phyloP scores from a whole-genome alignment of 2,329 filamentous ascomycete species.

The Phyllosticta citriasiana region DNA sequence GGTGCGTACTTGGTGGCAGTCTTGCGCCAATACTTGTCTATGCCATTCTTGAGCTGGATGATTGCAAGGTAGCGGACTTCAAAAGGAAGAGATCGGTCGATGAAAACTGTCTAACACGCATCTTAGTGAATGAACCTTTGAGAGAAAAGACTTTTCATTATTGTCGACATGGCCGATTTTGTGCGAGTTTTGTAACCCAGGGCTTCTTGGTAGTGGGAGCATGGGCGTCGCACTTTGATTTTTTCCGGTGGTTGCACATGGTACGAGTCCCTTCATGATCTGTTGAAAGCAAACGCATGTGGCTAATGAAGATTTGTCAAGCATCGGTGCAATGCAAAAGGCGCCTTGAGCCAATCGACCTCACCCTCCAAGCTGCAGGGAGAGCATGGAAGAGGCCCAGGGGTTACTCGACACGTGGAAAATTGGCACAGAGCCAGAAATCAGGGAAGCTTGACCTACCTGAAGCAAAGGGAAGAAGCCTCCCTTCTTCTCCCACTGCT shows the following conservation, averaged over 20 bases:
- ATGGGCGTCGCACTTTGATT: not conserved
- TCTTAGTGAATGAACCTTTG: conserved; percentile 12
- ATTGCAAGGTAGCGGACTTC: conserved; percentile 82
- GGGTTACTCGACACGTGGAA: not conserved
- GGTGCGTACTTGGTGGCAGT: conserved; percentile 54
- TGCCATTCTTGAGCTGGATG: conserved; percentile 92
- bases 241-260: not conserved
- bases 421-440: not conserved
- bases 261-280: too few relatives aligned
- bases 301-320: not conserved
- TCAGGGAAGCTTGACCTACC: conserved; percentile 13
- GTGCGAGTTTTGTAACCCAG: not conserved
- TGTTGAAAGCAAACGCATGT: not conserved
- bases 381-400: not conserved
- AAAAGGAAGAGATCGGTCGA: conserved; percentile 65
- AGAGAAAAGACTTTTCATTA: not conserved
- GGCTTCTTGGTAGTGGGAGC: not conserved
- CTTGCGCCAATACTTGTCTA: conserved; percentile 88
- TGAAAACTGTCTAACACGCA: conserved; percentile 56
- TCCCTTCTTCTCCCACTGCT: conserved; percentile 39
- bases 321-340: not conserved
- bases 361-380: not conserved
- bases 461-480: conserved; percentile 41
- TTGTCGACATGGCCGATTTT: not conserved
- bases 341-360: not conserved